Evolutionary conservation across 805 yeast species (phyloP).

Genomic region (Candida cerambycidarum): DNA sequence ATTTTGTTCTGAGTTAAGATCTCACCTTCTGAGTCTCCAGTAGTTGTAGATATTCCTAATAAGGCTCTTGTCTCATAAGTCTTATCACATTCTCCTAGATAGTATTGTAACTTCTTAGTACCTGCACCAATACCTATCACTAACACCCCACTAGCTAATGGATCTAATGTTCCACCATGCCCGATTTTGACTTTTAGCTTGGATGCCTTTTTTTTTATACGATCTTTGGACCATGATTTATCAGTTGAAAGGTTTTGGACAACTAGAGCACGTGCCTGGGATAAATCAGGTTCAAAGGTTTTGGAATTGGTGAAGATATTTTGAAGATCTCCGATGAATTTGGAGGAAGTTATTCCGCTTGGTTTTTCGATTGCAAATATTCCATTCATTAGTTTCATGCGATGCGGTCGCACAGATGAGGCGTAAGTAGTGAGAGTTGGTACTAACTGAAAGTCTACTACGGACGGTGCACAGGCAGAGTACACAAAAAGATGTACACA

Average conservation of each 20-base stretch:
- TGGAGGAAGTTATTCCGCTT: constrained; percentile 76
- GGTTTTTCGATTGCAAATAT: constrained; percentile 92
- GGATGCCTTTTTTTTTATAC: constrained; percentile 51
- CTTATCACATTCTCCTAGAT: constrained; percentile 72
- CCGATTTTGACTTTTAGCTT: constrained; percentile 81
- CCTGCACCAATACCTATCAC: constrained; percentile 93
- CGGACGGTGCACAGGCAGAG: too few species aligned
- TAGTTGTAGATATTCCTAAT: constrained; percentile 87
- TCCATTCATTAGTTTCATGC: constrained; percentile 66
- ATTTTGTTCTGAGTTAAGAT: constrained; percentile 58
- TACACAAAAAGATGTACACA: too few species aligned
- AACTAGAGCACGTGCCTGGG: constrained; percentile 48
- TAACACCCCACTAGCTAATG: constrained; percentile 90
- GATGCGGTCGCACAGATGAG: not conserved
- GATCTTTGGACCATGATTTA: constrained; percentile 42
- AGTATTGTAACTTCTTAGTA: constrained; percentile 74
- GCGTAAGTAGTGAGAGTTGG: not conserved
- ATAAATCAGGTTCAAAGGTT: constrained; percentile 54
- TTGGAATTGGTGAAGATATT: constrained; percentile 57
- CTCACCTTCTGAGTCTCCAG: constrained; percentile 92
- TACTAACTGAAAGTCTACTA: too few species aligned
- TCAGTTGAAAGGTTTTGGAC: constrained; percentile 38
- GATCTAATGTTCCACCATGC: constrained; percentile 97
- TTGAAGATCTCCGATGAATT: constrained; percentile 68
- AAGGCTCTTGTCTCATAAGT: constrained; percentile 82